Conservation (phyloP, 2,329 filamentous ascomycete species). For the Zalaria sp. region DNA sequence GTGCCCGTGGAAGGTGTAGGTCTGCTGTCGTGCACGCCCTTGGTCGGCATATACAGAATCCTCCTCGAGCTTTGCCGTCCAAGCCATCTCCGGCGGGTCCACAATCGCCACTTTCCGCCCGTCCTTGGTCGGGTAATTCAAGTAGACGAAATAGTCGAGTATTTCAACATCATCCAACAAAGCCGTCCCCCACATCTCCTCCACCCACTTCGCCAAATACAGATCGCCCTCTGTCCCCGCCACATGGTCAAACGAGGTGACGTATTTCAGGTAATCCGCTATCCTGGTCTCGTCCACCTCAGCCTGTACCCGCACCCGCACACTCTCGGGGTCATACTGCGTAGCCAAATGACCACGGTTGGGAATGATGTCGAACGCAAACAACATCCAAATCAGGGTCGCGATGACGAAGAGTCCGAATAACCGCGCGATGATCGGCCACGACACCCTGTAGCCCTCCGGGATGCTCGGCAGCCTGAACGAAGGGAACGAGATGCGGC, state of each 20-base stretch:
- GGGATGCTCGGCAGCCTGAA: slow-evolving; percentile 25
- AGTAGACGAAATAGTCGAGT: slow-evolving; percentile 61
- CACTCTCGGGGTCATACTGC: slow-evolving; percentile 71
- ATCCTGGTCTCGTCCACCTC: slow-evolving; percentile 51
- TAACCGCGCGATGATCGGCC: slow-evolving; percentile 57
- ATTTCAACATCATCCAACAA: slow-evolving; percentile 62
- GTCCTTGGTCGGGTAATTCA: slow-evolving; percentile 73
- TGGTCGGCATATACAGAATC: slow-evolving; percentile 49
- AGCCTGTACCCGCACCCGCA: slow-evolving; percentile 60
- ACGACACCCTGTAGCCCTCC: slow-evolving; percentile 37
- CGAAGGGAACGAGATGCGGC: slow-evolving; percentile 25
- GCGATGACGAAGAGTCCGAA: slow-evolving; percentile 64
- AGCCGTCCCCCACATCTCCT: slow-evolving; percentile 58
- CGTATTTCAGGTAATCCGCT: slow-evolving; percentile 58
- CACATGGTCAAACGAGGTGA: slow-evolving; percentile 76
- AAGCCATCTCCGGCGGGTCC: slow-evolving; percentile 49
- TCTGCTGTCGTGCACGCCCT: slow-evolving; percentile 46
- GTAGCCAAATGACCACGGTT: slow-evolving; percentile 49
- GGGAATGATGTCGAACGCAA: slow-evolving; percentile 72
- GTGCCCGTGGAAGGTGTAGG: slow-evolving; percentile 72
- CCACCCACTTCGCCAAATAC: slow-evolving; percentile 70
- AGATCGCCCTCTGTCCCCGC: slow-evolving; percentile 91
- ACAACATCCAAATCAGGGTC: slow-evolving; percentile 67
- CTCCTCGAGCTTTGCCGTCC: slow-evolving; percentile 78
- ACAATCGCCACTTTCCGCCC: slow-evolving; percentile 74